Conservation (phyloP, 2,329 filamentous ascomycete species). For the Cladorrhinum sp. region DNA sequence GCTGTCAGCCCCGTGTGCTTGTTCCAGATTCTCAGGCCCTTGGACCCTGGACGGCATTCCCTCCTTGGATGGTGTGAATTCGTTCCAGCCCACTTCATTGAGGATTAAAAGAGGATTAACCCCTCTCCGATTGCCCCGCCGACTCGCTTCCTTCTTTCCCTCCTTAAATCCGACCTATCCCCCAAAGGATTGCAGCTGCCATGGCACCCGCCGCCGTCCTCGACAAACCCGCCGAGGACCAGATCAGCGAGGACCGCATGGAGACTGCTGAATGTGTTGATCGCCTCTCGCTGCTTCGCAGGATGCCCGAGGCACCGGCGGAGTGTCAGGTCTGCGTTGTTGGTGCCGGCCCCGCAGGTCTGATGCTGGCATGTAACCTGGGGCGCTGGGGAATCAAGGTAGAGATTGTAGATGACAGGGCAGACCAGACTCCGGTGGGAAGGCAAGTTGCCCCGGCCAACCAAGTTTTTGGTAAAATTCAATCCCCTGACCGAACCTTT, state of each 20-base stretch:
- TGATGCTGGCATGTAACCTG: constrained; percentile 55
- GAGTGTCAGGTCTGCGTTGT: constrained; percentile 44
- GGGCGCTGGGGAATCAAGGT: constrained; percentile 64
- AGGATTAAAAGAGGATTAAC: background rate
- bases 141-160: background rate
- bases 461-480: constrained; percentile 1
- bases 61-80: constrained; percentile 4
- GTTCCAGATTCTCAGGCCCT: constrained; percentile 1
- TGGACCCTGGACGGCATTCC: background rate
- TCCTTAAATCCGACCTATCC: background rate
- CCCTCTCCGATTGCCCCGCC: constrained; percentile 6
- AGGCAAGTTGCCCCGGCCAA: constrained; percentile 34
- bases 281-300: constrained; percentile 47
- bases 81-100: background rate
- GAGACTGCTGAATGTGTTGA: constrained; percentile 38
- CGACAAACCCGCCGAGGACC: constrained; percentile 35
- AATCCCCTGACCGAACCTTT: constrained; percentile 6
- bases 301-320: constrained; percentile 45
- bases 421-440: constrained; percentile 66
- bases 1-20: background rate
- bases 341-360: constrained; percentile 54
- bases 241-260: constrained; percentile 31
- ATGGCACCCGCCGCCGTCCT: constrained; percentile 39
- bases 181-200: constrained; percentile 9
- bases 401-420: constrained; percentile 65